These are phyloP conservation scores for Solanum rostratum DNA, from an alignment of 257 asterid species.

Conservation along the genomic window DNA sequence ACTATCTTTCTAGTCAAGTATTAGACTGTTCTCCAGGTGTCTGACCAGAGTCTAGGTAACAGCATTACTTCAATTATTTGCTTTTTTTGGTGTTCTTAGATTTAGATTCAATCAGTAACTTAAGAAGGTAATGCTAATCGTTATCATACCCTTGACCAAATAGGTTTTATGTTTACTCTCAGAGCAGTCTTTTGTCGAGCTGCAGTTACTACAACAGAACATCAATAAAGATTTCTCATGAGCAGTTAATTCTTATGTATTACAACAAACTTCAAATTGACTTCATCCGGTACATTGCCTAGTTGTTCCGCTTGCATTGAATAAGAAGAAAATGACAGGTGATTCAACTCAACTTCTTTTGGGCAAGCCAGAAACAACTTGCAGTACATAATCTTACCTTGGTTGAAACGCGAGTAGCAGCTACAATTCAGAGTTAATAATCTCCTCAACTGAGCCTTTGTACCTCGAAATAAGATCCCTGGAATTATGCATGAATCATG, in stretches of 20 bases:
- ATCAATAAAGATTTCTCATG: neutral
- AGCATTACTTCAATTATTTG: neutral
- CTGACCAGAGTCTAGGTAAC: neutral
- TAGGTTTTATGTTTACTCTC: neutral
- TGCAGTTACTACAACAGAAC: neutral
- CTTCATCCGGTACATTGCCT: neutral
- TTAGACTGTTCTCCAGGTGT: neutral
- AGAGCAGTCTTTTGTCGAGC: neutral
- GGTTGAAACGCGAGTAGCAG: neutral
- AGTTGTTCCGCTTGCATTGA: neutral
- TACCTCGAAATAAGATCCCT: slow-evolving; percentile 70
- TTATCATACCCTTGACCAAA: neutral
- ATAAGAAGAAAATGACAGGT: neutral
- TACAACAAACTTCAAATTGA: neutral
- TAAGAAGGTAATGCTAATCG: neutral
- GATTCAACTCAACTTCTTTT: neutral
- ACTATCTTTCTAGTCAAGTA: neutral
- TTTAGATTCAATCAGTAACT: neutral
- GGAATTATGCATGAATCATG: slow-evolving; percentile 10
- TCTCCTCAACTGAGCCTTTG: slow-evolving; percentile 57
- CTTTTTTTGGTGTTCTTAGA: neutral
- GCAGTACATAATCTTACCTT: neutral
- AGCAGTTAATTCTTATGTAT: neutral
- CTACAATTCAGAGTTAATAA: slow-evolving; percentile 48
- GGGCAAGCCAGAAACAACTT: neutral